A percentile compares a stretch with the other conserved stretches of the same genome.
Evolutionary conservation across 768 basidiomycete species (phyloP).

Genomic region (Rickenella mellea): DNA sequence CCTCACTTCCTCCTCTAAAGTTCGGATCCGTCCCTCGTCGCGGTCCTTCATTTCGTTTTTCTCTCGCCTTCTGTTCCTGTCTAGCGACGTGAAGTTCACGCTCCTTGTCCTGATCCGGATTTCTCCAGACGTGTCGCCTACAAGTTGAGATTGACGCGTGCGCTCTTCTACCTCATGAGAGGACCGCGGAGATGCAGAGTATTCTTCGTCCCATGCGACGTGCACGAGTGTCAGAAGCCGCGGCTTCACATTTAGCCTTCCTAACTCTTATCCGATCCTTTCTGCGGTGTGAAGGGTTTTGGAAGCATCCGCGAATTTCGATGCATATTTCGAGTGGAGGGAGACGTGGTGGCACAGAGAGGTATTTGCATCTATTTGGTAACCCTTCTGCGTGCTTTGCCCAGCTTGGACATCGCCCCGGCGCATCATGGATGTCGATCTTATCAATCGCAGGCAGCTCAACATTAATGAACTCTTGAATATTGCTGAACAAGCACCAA

Average conservation of each 20-base stretch:
- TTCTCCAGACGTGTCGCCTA: slow-evolving; percentile 33
- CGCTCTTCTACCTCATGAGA: slow-evolving; percentile 38
- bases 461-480: too few relatives aligned
- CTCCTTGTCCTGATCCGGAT: slow-evolving; percentile 48
- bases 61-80: slow-evolving; percentile 39
- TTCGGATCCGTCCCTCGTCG: slow-evolving; percentile 55
- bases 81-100: slow-evolving; percentile 48
- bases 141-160: slow-evolving; percentile 18
- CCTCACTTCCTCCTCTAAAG: slow-evolving; percentile 58
- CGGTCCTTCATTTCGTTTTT: slow-evolving; percentile 28
- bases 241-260: slow-evolving; percentile 21
- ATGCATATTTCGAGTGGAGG: too few relatives aligned
- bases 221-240: slow-evolving; percentile 2
- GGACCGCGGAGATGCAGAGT: slow-evolving; percentile 6
- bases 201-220: slow-evolving; percentile 7
- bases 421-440: too few relatives aligned
- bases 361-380: too few relatives aligned
- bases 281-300: slow-evolving; percentile 27
- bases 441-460: too few relatives aligned
- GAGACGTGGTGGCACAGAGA: too few relatives aligned
- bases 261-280: slow-evolving; percentile 1
- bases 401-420: too few relatives aligned
- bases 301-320: slow-evolving; percentile 47
- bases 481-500: too few relatives aligned
- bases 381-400: too few relatives aligned